phyloP scores from a whole-genome alignment of 2,329 filamentous ascomycete species.

The Nakataea oryzae region DNA sequence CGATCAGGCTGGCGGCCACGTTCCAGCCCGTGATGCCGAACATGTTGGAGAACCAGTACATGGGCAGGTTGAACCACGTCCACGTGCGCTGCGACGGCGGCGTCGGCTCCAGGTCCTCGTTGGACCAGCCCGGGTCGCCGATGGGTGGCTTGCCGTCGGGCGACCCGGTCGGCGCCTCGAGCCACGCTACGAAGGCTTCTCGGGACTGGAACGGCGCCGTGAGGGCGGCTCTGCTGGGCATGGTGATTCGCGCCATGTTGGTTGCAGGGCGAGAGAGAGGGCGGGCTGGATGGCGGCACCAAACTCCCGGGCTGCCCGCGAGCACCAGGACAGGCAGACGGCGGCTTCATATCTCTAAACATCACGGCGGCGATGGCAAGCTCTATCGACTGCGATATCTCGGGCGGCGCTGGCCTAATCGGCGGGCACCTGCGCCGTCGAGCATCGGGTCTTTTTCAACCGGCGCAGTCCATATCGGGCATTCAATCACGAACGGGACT shows the following conservation, averaged over 20 bases:
- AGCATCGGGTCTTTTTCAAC: too few relatives aligned
- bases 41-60: conserved; percentile 7
- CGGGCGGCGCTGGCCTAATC: too few relatives aligned
- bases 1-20: conserved; percentile 13
- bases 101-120: conserved; percentile 19
- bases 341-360: too few relatives aligned
- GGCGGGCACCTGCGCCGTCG: too few relatives aligned
- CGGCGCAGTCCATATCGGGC: too few relatives aligned
- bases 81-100: conserved; percentile 16
- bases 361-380: too few relatives aligned
- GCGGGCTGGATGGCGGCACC: too few relatives aligned
- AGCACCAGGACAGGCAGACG: too few relatives aligned
- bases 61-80: conserved; percentile 24
- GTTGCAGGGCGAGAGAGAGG: too few relatives aligned
- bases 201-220: conserved; percentile 14
- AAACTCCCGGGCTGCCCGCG: too few relatives aligned
- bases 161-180: conserved; percentile 10
- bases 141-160: conserved; percentile 9
- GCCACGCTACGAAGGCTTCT: conserved; percentile 13
- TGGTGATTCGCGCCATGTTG: neutral
- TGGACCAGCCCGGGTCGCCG: conserved; percentile 17
- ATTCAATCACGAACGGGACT: too few relatives aligned
- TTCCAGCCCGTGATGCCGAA: conserved; percentile 2
- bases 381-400: too few relatives aligned
- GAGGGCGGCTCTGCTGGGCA: conserved; percentile 6